A percentile compares a stretch with the other conserved stretches of the same genome.
phyloP scores from a whole-genome alignment of 257 asterid species.

The Voacanga thouarsii region DNA sequence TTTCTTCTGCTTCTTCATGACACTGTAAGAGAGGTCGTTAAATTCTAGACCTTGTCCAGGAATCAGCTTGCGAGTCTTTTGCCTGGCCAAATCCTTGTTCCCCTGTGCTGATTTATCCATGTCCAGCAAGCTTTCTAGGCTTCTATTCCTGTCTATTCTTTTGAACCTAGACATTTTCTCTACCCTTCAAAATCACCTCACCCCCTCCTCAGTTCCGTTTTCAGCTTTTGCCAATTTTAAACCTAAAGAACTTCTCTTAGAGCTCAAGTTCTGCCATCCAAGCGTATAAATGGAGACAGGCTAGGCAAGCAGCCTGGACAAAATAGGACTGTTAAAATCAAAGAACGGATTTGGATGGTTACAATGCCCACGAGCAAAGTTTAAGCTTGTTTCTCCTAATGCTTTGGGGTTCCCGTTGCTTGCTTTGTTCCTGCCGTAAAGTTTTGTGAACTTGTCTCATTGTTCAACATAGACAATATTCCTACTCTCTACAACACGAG shows the following conservation, averaged over 20 bases:
- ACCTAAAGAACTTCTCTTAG: not conserved
- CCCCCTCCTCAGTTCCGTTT: not conserved
- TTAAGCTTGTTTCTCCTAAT: not conserved
- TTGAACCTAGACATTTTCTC: conserved; percentile 35
- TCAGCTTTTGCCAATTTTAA: conserved; percentile 1
- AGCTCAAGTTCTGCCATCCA: conserved; percentile 10
- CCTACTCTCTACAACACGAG: not conserved
- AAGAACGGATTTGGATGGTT: conserved; percentile 30
- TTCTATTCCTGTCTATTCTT: conserved; percentile 33
- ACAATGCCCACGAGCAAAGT: not conserved
- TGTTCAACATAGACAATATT: conserved; percentile 14
- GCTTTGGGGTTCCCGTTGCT: conserved; percentile 43
- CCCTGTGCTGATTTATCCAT: conserved; percentile 40
- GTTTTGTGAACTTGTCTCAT: conserved; percentile 21
- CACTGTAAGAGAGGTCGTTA: conserved; percentile 62
- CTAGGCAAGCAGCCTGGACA: not conserved
- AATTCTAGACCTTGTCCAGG: conserved; percentile 88
- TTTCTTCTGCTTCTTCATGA: conserved; percentile 60
- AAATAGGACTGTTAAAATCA: conserved; percentile 21
- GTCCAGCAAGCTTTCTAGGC: conserved; percentile 60
- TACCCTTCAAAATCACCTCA: not conserved
- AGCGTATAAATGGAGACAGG: conserved; percentile 25
- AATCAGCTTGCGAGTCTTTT: conserved; percentile 40
- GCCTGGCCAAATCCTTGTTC: conserved; percentile 31
- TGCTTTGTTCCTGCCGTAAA: conserved; percentile 47